Conservation (phyloP, 2,329 filamentous ascomycete genomes). For the Aureobasidium sp. region DNA sequence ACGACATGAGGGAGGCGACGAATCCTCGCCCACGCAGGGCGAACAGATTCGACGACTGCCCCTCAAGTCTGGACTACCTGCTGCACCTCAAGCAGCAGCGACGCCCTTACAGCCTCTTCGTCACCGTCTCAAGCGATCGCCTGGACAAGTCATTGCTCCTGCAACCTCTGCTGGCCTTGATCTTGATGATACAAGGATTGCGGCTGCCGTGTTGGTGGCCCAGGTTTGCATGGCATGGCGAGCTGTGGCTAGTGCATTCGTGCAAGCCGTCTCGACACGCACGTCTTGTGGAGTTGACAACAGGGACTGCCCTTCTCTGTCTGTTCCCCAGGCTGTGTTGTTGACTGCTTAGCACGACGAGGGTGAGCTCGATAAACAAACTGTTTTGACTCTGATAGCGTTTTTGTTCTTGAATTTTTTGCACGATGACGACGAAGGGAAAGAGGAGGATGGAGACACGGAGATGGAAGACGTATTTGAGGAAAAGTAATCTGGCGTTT, state of each 20-base stretch:
- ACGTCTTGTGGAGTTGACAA: not conserved
- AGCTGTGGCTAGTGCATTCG: not conserved
- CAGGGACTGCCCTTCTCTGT: not conserved
- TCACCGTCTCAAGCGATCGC: not conserved
- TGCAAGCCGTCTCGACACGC: not conserved
- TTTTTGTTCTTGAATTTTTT: not conserved
- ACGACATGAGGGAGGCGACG: not conserved
- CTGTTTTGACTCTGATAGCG: not conserved
- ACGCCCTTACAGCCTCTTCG: not conserved
- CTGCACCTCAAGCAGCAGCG: not conserved
- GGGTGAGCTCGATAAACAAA: conserved; percentile 11
- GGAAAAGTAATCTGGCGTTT: conserved; percentile 4
- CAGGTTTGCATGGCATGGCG: not conserved
- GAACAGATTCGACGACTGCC: not conserved
- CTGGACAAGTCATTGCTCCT: not conserved
- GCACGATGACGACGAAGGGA: not conserved
- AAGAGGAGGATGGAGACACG: not conserved
- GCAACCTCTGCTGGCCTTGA: not conserved
- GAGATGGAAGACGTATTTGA: not conserved
- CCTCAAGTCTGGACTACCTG: not conserved
- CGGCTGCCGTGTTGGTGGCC: not conserved
- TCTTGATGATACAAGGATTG: not conserved
- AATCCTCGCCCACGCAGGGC: not conserved
- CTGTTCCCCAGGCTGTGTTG: not conserved
- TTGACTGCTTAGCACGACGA: conserved; percentile 10